Conservation (phyloP, 495 filamentous ascomycete species). For the Penicillium longicatenatum region DNA sequence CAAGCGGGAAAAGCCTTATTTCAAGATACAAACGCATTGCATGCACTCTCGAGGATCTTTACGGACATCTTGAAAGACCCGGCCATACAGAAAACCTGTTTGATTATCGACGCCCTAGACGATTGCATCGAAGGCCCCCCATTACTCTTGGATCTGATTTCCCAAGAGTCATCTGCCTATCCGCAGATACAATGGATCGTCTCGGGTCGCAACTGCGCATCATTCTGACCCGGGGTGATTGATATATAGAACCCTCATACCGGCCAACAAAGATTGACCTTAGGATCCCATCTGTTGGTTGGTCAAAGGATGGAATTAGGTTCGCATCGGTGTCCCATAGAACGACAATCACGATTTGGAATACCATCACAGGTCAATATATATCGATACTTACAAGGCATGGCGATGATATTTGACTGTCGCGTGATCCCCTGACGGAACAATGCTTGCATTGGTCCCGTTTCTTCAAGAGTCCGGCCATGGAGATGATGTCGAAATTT, state of each 20-base stretch:
- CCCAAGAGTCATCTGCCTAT: background rate
- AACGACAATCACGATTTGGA: background rate
- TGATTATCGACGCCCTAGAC: slow-evolving; percentile 2
- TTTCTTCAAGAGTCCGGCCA: no score
- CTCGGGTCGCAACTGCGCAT: slow-evolving; percentile 1
- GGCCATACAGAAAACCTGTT: background rate
- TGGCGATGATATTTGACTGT: background rate
- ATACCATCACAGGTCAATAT: background rate
- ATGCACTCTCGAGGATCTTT: slow-evolving; percentile 6
- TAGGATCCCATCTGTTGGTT: background rate
- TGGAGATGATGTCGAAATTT: no score
- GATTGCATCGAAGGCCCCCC: background rate
- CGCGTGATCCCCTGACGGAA: background rate
- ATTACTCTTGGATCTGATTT: background rate
- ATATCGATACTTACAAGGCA: background rate
- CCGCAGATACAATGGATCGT: background rate
- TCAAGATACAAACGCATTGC: slow-evolving; percentile 1
- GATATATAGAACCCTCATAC: background rate
- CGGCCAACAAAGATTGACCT: background rate
- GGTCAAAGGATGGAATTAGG: background rate
- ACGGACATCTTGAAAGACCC: slow-evolving; percentile 1
- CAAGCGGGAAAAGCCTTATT: background rate
- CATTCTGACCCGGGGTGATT: no score
- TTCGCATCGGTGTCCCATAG: background rate
- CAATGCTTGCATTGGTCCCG: background rate